These are phyloP conservation scores for Claviceps sorghi DNA, from an alignment of 2,329 filamentous ascomycete genomes.

Conservation along the genomic window DNA sequence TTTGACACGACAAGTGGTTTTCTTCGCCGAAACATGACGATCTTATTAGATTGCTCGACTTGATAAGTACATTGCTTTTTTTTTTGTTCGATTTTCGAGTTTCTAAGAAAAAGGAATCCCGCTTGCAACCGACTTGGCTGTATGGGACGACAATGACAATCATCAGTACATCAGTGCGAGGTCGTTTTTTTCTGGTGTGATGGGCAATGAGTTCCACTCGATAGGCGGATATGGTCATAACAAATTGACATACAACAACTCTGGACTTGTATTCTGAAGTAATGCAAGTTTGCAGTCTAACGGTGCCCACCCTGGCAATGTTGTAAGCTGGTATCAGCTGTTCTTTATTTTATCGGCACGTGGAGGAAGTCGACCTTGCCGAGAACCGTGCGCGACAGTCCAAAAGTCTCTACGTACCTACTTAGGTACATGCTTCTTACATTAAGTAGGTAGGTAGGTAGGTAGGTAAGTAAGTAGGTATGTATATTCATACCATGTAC, in stretches of 20 bases:
- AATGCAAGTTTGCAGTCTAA: not conserved
- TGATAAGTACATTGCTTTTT: not conserved
- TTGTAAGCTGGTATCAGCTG: not conserved
- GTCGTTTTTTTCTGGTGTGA: not conserved
- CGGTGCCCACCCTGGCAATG: not conserved
- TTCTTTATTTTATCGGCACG: not conserved
- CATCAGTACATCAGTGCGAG: not conserved
- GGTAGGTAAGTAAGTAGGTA: no score
- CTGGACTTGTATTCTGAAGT: not conserved
- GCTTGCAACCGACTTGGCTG: no score
- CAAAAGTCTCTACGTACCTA: no score
- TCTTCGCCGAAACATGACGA: not conserved
- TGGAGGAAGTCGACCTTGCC: not conserved
- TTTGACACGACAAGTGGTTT: not conserved
- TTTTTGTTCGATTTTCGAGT: not conserved
- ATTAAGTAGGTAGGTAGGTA: no score
- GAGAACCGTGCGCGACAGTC: no score
- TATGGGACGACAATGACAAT: not conserved
- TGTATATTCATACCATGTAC: no score
- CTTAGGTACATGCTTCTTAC: no score
- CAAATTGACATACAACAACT: not conserved
- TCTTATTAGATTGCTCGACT: not conserved
- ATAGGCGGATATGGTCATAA: not conserved
- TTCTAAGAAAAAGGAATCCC: not conserved
- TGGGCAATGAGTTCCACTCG: not conserved